Conservation (phyloP, 2,329 filamentous ascomycete species). For the Dactylellina haptotyla region DNA sequence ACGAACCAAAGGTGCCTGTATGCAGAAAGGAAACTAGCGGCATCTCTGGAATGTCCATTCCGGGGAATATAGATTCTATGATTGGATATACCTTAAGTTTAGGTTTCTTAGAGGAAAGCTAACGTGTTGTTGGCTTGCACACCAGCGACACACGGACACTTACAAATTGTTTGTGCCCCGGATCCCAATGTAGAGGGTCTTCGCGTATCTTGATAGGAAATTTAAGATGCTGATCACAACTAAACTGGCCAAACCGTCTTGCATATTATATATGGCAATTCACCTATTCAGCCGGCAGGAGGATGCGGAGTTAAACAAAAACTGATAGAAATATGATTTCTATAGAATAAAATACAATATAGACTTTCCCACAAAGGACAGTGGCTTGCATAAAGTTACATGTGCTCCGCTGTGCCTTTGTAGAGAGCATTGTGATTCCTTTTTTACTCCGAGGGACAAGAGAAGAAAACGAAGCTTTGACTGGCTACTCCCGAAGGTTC, state of each 20-base stretch:
- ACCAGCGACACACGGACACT: too few relatives aligned
- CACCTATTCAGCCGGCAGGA: slow-evolving; percentile 5
- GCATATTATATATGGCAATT: neutral
- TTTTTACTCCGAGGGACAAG: slow-evolving; percentile 14
- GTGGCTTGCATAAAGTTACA: slow-evolving; percentile 49
- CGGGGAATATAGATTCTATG: slow-evolving; percentile 15
- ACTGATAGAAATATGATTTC: slow-evolving; percentile 15
- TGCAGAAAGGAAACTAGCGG: slow-evolving; percentile 42
- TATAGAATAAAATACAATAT: slow-evolving; percentile 10
- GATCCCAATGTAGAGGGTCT: slow-evolving; percentile 8
- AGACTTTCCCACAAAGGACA: slow-evolving; percentile 12
- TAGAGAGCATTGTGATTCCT: neutral
- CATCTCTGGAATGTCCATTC: slow-evolving; percentile 49
- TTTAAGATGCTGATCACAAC: slow-evolving; percentile 21
- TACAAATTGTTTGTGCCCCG: neutral
- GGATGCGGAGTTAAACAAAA: slow-evolving; percentile 18
- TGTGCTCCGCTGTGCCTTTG: slow-evolving; percentile 16
- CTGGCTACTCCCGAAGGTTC: neutral
- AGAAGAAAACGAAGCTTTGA: neutral
- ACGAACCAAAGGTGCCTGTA: slow-evolving; percentile 35
- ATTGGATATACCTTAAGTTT: slow-evolving; percentile 28
- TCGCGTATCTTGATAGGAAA: slow-evolving; percentile 40
- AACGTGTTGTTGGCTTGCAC: slow-evolving; percentile 10
- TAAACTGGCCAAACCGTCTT: slow-evolving; percentile 1
- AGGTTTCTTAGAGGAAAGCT: slow-evolving; percentile 12